These are phyloP conservation scores for Carex parvula DNA, from an alignment of 176 grass and related monocot genomes.

Conservation along the genomic window DNA sequence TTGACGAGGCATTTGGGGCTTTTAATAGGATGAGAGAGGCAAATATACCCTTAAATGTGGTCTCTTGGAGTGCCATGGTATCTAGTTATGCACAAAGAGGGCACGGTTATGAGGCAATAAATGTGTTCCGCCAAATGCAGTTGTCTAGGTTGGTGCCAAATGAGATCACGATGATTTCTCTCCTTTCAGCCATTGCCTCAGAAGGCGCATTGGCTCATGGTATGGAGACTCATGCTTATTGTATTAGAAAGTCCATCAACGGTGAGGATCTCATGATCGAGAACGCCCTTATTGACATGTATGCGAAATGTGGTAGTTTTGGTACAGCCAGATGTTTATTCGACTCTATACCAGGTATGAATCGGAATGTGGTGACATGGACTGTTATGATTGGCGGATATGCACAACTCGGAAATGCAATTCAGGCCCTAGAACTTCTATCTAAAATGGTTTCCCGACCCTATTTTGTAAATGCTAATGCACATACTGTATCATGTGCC, in stretches of 20 bases:
- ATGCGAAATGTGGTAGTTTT: slow-evolving; percentile 80
- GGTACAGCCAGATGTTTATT: slow-evolving; percentile 52
- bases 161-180: slow-evolving; percentile 67
- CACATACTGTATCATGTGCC: slow-evolving; percentile 67
- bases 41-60: slow-evolving; percentile 54
- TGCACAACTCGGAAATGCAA: slow-evolving; percentile 72
- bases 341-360: slow-evolving; percentile 44
- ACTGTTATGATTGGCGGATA: slow-evolving; percentile 92
- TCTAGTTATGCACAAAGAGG: slow-evolving; percentile 79
- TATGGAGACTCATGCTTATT: slow-evolving; percentile 75
- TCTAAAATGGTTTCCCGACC: slow-evolving; percentile 49
- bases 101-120: slow-evolving; percentile 49
- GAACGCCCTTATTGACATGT: slow-evolving; percentile 88
- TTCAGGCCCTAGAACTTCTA: slow-evolving; percentile 64
- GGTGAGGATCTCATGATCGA: slow-evolving; percentile 64
- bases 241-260: slow-evolving; percentile 54
- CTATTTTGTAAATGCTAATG: slow-evolving; percentile 47
- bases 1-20: slow-evolving; percentile 55
- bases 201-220: slow-evolving; percentile 63
- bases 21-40: slow-evolving; percentile 61
- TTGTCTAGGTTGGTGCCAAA: slow-evolving; percentile 57
- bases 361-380: slow-evolving; percentile 78
- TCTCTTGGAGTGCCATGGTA: slow-evolving; percentile 80
- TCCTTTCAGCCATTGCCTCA: slow-evolving; percentile 76
- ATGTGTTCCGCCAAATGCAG: slow-evolving; percentile 61